Base-by-base conservation (phyloP, 352 stramenopile genomes). In the Globisporangium canariense region DNA sequence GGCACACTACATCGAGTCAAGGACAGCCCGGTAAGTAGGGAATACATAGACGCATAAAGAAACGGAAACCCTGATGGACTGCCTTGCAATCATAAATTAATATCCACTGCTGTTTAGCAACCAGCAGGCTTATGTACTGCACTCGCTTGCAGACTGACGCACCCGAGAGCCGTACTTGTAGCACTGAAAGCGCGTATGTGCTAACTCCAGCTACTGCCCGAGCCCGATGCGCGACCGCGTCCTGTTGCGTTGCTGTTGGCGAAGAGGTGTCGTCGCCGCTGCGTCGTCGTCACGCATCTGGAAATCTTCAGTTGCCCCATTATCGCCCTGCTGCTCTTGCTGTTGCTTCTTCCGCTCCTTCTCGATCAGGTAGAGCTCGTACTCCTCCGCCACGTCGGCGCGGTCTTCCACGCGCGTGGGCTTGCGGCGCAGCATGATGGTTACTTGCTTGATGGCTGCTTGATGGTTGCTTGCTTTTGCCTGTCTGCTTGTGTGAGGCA, bases 331-430 rank as follows among this genome's bases (percentile, higher is more conserved):
- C 5, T 45, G 46, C 16, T 49, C 25, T 51, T 70, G 49, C n/a
- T 49, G 32, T 51, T 70, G 49, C 28, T 62, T 38, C 45, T 69
- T 60, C 22, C 50, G 57, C 55, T 87, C 63, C 68, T 89, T 91
- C 47, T 85, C 75, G 34, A 74, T 62, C 38, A 88, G 45, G 62
- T 92, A 92, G 11, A 60, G 49, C 66, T 88, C 78, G 74, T 89
- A 92, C 73, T 92, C 83, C 11, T 83, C 83, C 57, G 80, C 75
- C 18, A 90, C 79, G 61, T 90, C 79, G 8, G 81, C 76, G 54
- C 76, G 78, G 57, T 89, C 78, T 56, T 91, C 80, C 54, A 91
- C 78, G 20, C 80, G 79, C 50, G 82, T 88, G 32, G 82, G 77
- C 56, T 79, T 81, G 11, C 78, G 61, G n/a, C 78, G 75, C 65